phyloP scores from a whole-genome alignment of 306 rosid species.

The Prunus salicina region DNA sequence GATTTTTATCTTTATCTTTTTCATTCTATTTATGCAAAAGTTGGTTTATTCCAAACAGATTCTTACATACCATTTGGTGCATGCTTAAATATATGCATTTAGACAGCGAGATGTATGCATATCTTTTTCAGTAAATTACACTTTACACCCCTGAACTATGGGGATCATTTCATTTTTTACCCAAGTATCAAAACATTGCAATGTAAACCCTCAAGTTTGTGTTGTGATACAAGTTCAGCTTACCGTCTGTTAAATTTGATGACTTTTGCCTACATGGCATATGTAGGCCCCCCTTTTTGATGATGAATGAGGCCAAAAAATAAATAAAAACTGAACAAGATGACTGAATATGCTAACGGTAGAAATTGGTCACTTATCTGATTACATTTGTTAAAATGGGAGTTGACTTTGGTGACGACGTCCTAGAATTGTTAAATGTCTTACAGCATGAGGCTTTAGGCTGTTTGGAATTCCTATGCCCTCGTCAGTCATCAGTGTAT shows the following conservation, averaged over 20 bases:
- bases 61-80: neutral
- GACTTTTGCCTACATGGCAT: too few species aligned
- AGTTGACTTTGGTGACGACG: neutral
- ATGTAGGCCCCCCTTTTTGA: too few species aligned
- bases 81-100: neutral
- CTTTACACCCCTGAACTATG: too few species aligned
- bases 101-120: neutral
- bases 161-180: too few species aligned
- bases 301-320: too few species aligned
- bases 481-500: neutral
- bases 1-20: conserved; percentile 15
- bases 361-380: neutral
- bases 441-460: neutral
- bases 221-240: too few species aligned
- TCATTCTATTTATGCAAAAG: neutral
- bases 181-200: too few species aligned
- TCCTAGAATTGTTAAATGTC: neutral
- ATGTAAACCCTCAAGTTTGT: too few species aligned
- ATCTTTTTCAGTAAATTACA: too few species aligned
- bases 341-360: neutral
- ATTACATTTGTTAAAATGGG: neutral
- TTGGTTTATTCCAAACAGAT: neutral
- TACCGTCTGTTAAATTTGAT: too few species aligned
- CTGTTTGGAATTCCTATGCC: neutral
- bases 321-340: neutral